A percentile compares a stretch with the other conserved stretches of the same genome.
These are phyloP conservation scores for Cucurbita pepo DNA, from an alignment of 306 rosid species.

Conservation along the genomic window DNA sequence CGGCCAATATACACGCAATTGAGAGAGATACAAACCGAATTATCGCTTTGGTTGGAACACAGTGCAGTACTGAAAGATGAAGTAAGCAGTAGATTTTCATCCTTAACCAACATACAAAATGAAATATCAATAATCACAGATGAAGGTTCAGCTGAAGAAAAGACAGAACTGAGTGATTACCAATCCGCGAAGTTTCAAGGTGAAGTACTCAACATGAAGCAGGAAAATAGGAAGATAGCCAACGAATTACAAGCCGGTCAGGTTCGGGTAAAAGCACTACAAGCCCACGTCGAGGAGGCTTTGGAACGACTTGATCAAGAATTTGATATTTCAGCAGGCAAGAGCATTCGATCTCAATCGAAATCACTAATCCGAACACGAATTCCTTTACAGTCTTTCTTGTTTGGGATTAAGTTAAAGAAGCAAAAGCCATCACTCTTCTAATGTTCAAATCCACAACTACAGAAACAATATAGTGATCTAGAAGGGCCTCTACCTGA, in stretches of 20 bases:
- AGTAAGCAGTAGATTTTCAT: slow-evolving; percentile 36
- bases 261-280: slow-evolving; percentile 34
- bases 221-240: slow-evolving; percentile 52
- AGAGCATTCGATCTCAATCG: neutral
- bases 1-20: slow-evolving; percentile 56
- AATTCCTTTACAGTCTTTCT: slow-evolving; percentile 62
- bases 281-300: slow-evolving; percentile 38
- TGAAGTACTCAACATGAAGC: slow-evolving; percentile 73
- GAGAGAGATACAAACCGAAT: slow-evolving; percentile 67
- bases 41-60: slow-evolving; percentile 69
- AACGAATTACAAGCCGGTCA: slow-evolving; percentile 47
- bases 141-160: slow-evolving; percentile 13
- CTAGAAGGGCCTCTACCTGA: slow-evolving; percentile 10
- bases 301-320: slow-evolving; percentile 33
- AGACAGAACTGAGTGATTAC: slow-evolving; percentile 27
- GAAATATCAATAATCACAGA: slow-evolving; percentile 44
- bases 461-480: slow-evolving; percentile 33
- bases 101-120: slow-evolving; percentile 45
- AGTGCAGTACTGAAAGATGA: slow-evolving; percentile 55
- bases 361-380: slow-evolving; percentile 25
- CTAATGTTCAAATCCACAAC: slow-evolving; percentile 36
- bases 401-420: slow-evolving; percentile 72
- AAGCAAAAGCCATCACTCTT: slow-evolving; percentile 41
- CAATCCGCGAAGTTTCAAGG: slow-evolving; percentile 94
- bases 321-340: slow-evolving; percentile 22